Conservation (phyloP, 495 filamentous ascomycete genomes). For the Hyaloscypha variabilis region DNA sequence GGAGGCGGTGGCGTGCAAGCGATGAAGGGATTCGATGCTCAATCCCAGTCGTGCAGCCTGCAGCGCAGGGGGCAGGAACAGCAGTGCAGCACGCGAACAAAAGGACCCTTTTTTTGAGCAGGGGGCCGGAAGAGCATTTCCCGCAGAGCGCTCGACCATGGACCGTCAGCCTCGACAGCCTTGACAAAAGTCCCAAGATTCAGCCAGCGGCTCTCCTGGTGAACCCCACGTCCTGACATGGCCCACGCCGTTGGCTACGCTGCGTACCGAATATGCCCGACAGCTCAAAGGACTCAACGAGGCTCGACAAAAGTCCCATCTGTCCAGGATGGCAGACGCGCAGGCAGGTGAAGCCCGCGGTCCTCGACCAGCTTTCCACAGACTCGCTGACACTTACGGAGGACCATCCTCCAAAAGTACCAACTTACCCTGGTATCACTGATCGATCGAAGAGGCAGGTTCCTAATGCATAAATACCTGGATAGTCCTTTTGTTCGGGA, state of each 20-base stretch:
- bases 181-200: background rate
- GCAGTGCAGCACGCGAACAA: background rate
- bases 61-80: background rate
- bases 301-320: background rate
- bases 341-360: background rate
- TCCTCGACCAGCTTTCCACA: background rate
- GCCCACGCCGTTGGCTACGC: background rate
- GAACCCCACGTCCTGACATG: no score
- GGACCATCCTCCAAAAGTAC: background rate
- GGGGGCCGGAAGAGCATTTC: no score
- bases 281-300: background rate
- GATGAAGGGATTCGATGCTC: background rate
- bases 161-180: background rate
- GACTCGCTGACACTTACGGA: background rate
- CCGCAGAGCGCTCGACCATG: no score
- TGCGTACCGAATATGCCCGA: background rate
- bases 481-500: background rate
- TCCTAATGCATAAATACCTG: background rate
- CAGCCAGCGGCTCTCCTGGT: background rate
- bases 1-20: background rate
- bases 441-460: background rate
- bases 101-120: conserved; percentile 3
- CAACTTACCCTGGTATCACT: background rate
- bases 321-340: background rate
- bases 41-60: background rate